Conservation (phyloP, 192 early-diverging fungal species). For the Umbelopsis vinacea region DNA sequence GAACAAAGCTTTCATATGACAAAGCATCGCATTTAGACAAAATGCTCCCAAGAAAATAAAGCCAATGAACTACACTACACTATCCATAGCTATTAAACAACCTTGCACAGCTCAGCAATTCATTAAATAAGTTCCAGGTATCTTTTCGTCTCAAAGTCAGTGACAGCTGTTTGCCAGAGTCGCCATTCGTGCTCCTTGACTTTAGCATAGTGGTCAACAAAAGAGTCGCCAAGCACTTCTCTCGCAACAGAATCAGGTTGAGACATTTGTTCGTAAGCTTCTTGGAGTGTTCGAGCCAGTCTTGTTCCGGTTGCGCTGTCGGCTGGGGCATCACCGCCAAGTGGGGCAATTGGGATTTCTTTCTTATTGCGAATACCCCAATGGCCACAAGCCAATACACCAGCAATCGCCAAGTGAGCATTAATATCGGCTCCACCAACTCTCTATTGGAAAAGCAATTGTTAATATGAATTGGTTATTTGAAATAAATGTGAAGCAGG, state of each 20-base stretch:
- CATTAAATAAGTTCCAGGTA: constrained; percentile 69
- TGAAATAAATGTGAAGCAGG: background rate
- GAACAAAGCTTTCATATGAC: no score
- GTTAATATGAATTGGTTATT: background rate
- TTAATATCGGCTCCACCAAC: constrained; percentile 87
- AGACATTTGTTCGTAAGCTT: constrained; percentile 70
- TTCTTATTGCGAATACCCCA: constrained; percentile 70
- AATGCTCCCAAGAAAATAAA: no score
- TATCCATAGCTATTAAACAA: no score
- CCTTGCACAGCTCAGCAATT: background rate
- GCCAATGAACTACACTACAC: no score
- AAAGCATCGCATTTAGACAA: no score
- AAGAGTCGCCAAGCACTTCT: constrained; percentile 70
- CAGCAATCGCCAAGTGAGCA: constrained; percentile 75
- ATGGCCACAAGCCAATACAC: constrained; percentile 70
- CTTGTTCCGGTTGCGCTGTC: constrained; percentile 31
- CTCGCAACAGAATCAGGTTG: constrained; percentile 67
- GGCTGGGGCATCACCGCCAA: constrained; percentile 28
- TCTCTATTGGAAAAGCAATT: constrained; percentile 37
- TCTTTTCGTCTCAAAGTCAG: constrained; percentile 70
- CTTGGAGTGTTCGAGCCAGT: constrained; percentile 64
- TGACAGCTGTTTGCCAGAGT: constrained; percentile 75
- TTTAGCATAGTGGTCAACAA: constrained; percentile 78
- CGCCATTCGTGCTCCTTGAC: constrained; percentile 77
- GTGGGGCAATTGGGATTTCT: constrained; percentile 48